Evolutionary conservation across 2,329 filamentous ascomycete species (phyloP).

Genomic region (Pseudophaeomoniella oleicola): DNA sequence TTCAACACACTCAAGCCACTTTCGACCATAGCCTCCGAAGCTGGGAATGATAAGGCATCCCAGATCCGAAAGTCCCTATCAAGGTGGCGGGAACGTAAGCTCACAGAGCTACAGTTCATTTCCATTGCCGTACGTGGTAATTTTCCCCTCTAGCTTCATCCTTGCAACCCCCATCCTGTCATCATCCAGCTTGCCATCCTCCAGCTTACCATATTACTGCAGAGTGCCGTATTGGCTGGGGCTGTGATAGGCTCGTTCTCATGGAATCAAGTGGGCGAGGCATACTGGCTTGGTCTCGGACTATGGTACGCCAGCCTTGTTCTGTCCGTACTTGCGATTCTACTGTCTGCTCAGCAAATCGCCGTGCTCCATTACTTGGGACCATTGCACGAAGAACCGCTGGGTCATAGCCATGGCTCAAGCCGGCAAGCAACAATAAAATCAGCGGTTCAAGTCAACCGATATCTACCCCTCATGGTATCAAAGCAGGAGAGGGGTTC

Average conservation of each 20-base stretch:
- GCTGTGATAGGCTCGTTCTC: slow-evolving; percentile 7
- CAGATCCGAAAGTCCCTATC: background rate
- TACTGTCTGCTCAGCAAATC: slow-evolving; percentile 6
- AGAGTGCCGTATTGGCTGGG: slow-evolving; percentile 6
- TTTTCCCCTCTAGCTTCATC: background rate
- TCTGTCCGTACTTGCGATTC: slow-evolving; percentile 6
- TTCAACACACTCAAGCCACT: slow-evolving; percentile 2
- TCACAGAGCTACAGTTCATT: slow-evolving; percentile 1
- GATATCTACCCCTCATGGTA: slow-evolving; percentile 1
- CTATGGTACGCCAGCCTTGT: slow-evolving; percentile 7
- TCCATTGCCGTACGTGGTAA: slow-evolving; percentile 1
- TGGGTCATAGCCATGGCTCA: too few species aligned
- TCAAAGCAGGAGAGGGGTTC: background rate
- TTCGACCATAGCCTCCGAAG: background rate
- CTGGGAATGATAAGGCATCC: background rate
- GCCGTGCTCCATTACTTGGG: slow-evolving; percentile 5
- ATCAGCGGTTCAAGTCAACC: background rate
- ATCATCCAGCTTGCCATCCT: background rate
- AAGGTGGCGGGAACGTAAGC: slow-evolving; percentile 1
- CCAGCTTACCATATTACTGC: background rate
- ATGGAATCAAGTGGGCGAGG: slow-evolving; percentile 3
- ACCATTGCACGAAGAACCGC: background rate
- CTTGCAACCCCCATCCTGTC: background rate
- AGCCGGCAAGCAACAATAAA: background rate
- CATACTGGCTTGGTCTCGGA: slow-evolving; percentile 7